Evolutionary conservation across 2,329 filamentous ascomycete species (phyloP), one percentile per base, ranked within the genome.

Genomic region (Curvularia eragrostidis): DNA sequence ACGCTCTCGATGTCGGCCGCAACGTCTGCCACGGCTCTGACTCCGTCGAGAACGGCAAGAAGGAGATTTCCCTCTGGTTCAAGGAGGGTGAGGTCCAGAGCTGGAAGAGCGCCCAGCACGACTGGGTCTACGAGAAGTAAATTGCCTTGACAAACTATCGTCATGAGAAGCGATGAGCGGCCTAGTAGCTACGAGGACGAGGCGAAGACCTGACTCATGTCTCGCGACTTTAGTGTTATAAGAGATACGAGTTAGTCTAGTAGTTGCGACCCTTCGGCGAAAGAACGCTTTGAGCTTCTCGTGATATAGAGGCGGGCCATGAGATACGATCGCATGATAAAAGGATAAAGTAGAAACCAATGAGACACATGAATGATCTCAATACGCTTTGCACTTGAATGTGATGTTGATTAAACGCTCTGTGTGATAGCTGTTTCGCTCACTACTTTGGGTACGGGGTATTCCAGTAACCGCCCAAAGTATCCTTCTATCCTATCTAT

Each of bases 21-120:
- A 99, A 99, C 87, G 93, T 98, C 84, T 98, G 94, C 91, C 95
- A 99, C 89, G 95, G 95, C 80, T 97, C 93, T 82, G 95, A 99
- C 87, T 89, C 86, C 79, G 94, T 99, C 82, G 95, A 99, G 89
- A 97, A 88, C 85, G 95, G 95, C 83, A 88, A 98, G 90, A 97
- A 98, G 91, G 95, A 99, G 87, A 99, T 99, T 79, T 90, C 89
- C 76, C 89, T 98, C 79, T 99, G 95, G 95, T 99, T 99, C 91
- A 89, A 90, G 83, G 84, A 91, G 71, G 88, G 87, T 72, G 95
- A 98, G 82, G 79, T 97, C 77, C 82, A 92, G 82, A 85, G 78
- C 83, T 98, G 91, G 88, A 94, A 95, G 87, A 84, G 85, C 71
- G 85, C 91, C 79, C 86, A 91, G 83, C 87, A 90, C 83, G 87